Evolutionary conservation across 257 asterid species (phyloP), one percentile per base, ranked within the genome.

Genomic region (Rauvolfia tetraphylla): DNA sequence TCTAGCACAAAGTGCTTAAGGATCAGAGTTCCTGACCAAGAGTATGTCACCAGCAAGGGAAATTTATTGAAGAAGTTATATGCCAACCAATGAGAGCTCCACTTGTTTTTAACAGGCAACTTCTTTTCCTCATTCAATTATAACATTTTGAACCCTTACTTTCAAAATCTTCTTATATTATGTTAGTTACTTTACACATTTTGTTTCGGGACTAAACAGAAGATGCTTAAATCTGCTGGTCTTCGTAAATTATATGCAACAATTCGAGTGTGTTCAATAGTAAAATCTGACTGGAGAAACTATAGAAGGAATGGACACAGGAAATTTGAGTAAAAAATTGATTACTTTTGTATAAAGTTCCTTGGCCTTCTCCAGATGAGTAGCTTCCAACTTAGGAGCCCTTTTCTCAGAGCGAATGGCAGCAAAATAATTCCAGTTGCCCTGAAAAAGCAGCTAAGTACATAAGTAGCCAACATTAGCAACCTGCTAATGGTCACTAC

Each of bases 331-430:
- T 56, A 57, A 67, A 74, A 74, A 63, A 76, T 75, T 51, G 57
- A 83, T 84, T 89, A 93, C 97, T 83, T 93, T 95, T 3, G 98
- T 91, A 79, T 91, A 93, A 53, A 95, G 93, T 80, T 95, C 99
- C 89, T 93, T 93, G 29, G 99, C 96, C 90, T 95, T 95, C 91
- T 95, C 97, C 41, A 90, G 86, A 89, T 95, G 99, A 46, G 97
- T 93, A 80, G 97, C 97, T 82, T 95, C 99, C 86, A 95, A 74
- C 85, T 95, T 91, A 1, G 97, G 99, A 84, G 84, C 86, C 84
- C 96, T 90, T 89, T 93, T 95, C 90, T 95, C 99, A 57, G 88
- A 89, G 73, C 99, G 79, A 62, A 87, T 76, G 15, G 84, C 81
- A 1, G 85, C 87, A 79, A 84, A 95, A 90, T 89, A 95, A 83